Evolutionary conservation across 2,329 filamentous ascomycete species (phyloP), one percentile per base, ranked within the genome.

Genomic region (Apiospora rasikravindrae): DNA sequence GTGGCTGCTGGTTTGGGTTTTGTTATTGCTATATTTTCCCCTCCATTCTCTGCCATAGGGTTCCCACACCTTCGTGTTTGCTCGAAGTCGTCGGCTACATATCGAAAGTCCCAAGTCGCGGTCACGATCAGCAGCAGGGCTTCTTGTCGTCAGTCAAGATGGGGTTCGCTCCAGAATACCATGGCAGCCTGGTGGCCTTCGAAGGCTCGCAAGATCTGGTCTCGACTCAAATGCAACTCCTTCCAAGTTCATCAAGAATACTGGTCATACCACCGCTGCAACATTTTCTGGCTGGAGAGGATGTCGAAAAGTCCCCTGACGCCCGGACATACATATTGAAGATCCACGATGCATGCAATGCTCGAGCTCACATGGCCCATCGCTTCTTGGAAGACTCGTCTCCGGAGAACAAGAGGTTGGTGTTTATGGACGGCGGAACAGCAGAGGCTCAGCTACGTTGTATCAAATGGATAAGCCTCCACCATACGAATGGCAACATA

Each of bases 401-500:
- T 0, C 77, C 82, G 13, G 79, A 80, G 69, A 84, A 85, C 72
- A 89, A 87, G 74, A 86, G 86, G 71, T 78, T 92, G 5, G 89
- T 90, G 10, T 90, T 92, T 74, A 82, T 90, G 79, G 86, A 90
- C 70, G 90, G 90, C 3, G 89, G 90, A 13, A 88, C 87, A 3
- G 83, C 87, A 13, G 83, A 86, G 71, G 89, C 89, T 1, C 86
- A 87, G 70, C 80, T 86, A 7, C 81, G 86, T 33, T 92, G 89
- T 76, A 85, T 92, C 71, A 81, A 82, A 47, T 82, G 83, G 42
- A 90, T 92, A 69, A 86, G 86, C 78, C 80, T 87, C 69, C 82
- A 88, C 72, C 80, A 87, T 71, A 88, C 87, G 0, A 77, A 83
- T 51, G 88, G 88, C 1, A 83, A 89, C 75, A 75, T 85, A 19